Evolutionary conservation across 2,329 filamentous ascomycete species (phyloP).

Genomic region (Sordariomycetes sp.): DNA sequence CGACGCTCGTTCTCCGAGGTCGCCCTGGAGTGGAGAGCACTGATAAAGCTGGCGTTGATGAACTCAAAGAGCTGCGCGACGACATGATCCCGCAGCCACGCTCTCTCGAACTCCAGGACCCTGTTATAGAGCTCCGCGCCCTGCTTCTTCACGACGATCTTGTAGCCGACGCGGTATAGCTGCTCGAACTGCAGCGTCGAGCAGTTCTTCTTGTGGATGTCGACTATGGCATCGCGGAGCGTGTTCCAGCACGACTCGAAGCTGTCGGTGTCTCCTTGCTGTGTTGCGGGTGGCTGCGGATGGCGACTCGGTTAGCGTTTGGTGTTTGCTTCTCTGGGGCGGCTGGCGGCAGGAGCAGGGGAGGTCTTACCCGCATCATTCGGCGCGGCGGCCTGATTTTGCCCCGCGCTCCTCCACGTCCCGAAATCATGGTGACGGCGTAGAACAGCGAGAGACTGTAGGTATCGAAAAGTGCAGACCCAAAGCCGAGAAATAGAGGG

Average conservation of each 20-base stretch:
- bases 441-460: background rate
- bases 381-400: slow-evolving; percentile 4
- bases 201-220: slow-evolving; percentile 88
- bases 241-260: slow-evolving; percentile 79
- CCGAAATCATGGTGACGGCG: slow-evolving; percentile 6
- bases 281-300: slow-evolving; percentile 12
- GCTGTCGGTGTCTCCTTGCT: slow-evolving; percentile 47
- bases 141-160: slow-evolving; percentile 81
- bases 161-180: slow-evolving; percentile 86
- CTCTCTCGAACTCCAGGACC: slow-evolving; percentile 68
- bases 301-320: background rate
- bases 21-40: slow-evolving; percentile 42
- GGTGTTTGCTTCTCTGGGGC: background rate
- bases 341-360: background rate
- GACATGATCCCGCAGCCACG: slow-evolving; percentile 67
- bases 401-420: slow-evolving; percentile 1
- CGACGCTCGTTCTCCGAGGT: slow-evolving; percentile 67
- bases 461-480: background rate
- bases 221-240: slow-evolving; percentile 61
- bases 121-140: slow-evolving; percentile 69
- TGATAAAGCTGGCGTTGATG: slow-evolving; percentile 56
- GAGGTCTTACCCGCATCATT: slow-evolving; percentile 3
- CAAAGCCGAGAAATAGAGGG: background rate
- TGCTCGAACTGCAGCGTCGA: slow-evolving; percentile 88
- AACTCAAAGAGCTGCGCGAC: slow-evolving; percentile 55